These are phyloP conservation scores for Paxillus involutus DNA, from an alignment of 768 basidiomycete genomes.

Conservation along the genomic window DNA sequence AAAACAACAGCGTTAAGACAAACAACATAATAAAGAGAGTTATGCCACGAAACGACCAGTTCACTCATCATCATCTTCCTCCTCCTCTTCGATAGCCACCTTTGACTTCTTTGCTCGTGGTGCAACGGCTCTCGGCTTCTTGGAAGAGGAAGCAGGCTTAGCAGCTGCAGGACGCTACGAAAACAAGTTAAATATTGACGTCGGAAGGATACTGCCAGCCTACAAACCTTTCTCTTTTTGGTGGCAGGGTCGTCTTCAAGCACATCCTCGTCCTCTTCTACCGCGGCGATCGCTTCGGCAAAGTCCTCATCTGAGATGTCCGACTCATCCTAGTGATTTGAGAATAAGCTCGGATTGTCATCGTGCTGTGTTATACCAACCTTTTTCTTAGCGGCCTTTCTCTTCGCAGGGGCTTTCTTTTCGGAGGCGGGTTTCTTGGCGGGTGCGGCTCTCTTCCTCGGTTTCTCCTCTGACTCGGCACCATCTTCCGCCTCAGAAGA, in stretches of 20 bases:
- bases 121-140: conserved; percentile 31
- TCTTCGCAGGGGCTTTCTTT: conserved; percentile 51
- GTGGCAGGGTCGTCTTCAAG: conserved; percentile 31
- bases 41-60: background rate
- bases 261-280: conserved; percentile 51
- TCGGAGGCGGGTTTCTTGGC: conserved; percentile 44
- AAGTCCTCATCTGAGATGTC: conserved; percentile 50
- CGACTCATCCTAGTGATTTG: conserved; percentile 26
- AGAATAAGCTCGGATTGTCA: background rate
- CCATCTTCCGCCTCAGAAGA: conserved; percentile 29
- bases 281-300: conserved; percentile 40
- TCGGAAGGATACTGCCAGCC: background rate
- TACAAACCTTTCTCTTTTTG: conserved; percentile 73
- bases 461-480: conserved; percentile 42
- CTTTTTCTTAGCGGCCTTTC: conserved; percentile 40
- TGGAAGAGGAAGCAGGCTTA: conserved; percentile 47
- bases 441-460: conserved; percentile 47
- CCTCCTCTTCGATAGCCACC: conserved; percentile 47
- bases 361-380: conserved; percentile 17
- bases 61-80: conserved; percentile 37
- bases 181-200: conserved; percentile 4
- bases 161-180: conserved; percentile 40
- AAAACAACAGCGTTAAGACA: background rate
- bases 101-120: conserved; percentile 42
- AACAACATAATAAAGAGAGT: conserved; percentile 5